Conservation (phyloP, 202 grass and related monocot genomes). For the Carex arenaria region DNA sequence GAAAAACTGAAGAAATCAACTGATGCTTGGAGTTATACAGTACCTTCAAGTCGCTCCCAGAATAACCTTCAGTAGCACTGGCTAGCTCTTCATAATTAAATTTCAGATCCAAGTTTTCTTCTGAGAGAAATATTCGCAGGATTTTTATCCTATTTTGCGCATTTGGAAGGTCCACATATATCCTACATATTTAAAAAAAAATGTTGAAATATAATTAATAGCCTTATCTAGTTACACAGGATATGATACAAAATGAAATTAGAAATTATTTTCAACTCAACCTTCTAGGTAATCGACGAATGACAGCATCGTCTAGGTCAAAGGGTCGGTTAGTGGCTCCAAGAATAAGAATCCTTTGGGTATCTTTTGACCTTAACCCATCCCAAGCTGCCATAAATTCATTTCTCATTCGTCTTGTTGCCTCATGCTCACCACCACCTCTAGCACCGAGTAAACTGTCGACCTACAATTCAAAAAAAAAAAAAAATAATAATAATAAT, state of each 20-base stretch:
- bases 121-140: slow-evolving; percentile 80
- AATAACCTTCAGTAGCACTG: slow-evolving; percentile 91
- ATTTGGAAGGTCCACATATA: slow-evolving; percentile 93
- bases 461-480: slow-evolving; percentile 47
- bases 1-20: slow-evolving; percentile 19
- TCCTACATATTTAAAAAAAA: slow-evolving; percentile 40
- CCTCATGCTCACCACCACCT: slow-evolving; percentile 95
- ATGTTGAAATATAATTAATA: background rate
- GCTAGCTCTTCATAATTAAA: slow-evolving; percentile 81
- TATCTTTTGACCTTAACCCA: slow-evolving; percentile 92
- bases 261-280: slow-evolving; percentile 20
- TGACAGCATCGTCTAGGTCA: slow-evolving; percentile 94
- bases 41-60: slow-evolving; percentile 95
- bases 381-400: slow-evolving; percentile 99
- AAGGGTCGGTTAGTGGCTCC: slow-evolving; percentile 92
- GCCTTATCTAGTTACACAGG: slow-evolving; percentile 11
- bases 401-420: slow-evolving; percentile 89
- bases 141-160: slow-evolving; percentile 78
- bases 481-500: slow-evolving; percentile 13
- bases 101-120: slow-evolving; percentile 75
- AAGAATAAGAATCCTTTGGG: slow-evolving; percentile 88
- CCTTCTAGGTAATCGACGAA: slow-evolving; percentile 89
- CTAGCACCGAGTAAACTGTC: slow-evolving; percentile 90
- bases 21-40: background rate
- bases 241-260: slow-evolving; percentile 19